Base-by-base conservation (phyloP, 805 yeast genomes). In the Metschnikowia colocasiae region DNA sequence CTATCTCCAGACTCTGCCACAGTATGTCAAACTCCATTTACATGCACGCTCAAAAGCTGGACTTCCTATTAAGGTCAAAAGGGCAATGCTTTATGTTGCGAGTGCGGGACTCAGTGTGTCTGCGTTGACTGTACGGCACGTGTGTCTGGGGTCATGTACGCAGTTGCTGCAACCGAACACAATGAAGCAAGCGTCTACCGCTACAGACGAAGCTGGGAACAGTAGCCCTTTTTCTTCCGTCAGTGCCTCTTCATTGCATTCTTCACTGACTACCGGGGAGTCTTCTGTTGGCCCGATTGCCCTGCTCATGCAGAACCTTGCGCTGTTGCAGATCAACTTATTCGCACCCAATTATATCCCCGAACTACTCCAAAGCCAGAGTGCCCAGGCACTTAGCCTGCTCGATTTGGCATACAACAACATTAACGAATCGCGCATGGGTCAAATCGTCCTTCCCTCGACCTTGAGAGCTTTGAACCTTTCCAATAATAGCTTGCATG, bases 361-460 rank as follows among this genome's bases (percentile, higher is more conserved):
- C 26, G 30, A 16, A 16, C 15, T 38, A 10, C 16, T 38, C 32
- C 15, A 26, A 32, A 9, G 22, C 15, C 22, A 16, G 22, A 10
- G 18, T 7, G 32, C 32, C 18, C 41, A 38, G 16, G 15, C 20
- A 25, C 26, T 49, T 13, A 18, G 26, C 18, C 19, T 48, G 29
- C 49, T 67, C 15, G 63, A 67, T 50, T 50, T 67, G 33, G 64
- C 69, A 3, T 67, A 47, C 49, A 66, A 64, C 37, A 52, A 54
- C 10, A 48, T 67, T 12, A 46, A 50, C n/a, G 65, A 64, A 40
- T 35, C 25, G 18, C 44, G 38, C 16, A 38, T 65, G 16, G 27
- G 55, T 4, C 13, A 33, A 12, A 38, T 64, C 5, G 23, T 39
- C 12, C 57, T 66, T 32, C 69, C 71, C 0, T 6, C 45, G 0